Base-by-base conservation (phyloP, 805 yeast genomes). In the Saccharomycopsis selenospora region DNA sequence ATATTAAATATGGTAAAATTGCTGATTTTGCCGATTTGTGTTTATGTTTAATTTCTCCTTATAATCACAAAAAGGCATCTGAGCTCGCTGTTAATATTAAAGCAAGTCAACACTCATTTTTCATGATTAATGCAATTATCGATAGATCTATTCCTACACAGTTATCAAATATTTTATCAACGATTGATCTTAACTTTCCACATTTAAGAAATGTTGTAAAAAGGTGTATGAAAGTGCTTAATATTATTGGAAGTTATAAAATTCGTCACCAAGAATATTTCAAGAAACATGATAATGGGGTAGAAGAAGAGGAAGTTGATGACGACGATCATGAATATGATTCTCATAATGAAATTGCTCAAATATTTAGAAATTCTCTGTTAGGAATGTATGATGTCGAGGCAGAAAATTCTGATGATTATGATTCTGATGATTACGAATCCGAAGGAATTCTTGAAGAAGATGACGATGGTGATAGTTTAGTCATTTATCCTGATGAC, bases 371-470 rank as follows among this genome's bases (percentile, higher is more conserved):
- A 36, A 90, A 93, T 61, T 90, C 97, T 0, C 86, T 97, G 0
- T 70, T 91, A 36, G 97, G 96, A 1, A 90, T 91, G 95, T 91
- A 84, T 61, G 97, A 91, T 57, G 81, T 85, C 36, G 85, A 75
- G 28, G 84, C 80, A 28, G 83, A 77, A 10, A 77, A 70, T n/a
- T 76, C 69, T 22, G 79, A 72, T 36, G 73, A 70, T 23, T 77
- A 72, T 23, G 80, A 70, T 3, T 70, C 68, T 7, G 70, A 69
- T 49, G 65, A 70, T 17, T 33, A 33, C 38, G 38, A 33, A 14
- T 33, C 38, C 18, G 38, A 33, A 7, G 65, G 57, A 20, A 33
- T 33, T 33, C 18, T 33, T 10, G 33, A 10, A 17, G 20, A 70
- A 6, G 75, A 68, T 49, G 75, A 64, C 20, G 69, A 64, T 23